Evolutionary conservation across 192 early-diverging fungal genomes (phyloP).

Genomic region (Gonapodya prolifera): DNA sequence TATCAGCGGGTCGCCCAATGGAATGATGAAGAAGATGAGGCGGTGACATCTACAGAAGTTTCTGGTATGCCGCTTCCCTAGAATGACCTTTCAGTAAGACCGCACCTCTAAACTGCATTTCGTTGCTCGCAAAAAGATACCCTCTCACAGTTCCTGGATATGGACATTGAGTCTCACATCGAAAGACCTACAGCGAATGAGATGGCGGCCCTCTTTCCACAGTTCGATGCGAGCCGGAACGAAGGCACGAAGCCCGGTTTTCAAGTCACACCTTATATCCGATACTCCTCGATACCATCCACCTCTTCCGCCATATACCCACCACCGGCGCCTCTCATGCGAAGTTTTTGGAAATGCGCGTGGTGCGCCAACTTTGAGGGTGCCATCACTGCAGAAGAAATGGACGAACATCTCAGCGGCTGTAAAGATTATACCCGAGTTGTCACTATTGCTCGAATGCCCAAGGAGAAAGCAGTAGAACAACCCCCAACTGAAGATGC

Average conservation of each 20-base stretch:
- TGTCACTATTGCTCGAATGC: background rate
- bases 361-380: background rate
- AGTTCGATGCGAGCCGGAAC: background rate
- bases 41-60: constrained; percentile 10
- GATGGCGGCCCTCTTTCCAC: background rate
- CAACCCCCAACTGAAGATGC: background rate
- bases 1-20: constrained; percentile 16
- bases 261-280: background rate
- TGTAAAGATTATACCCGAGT: background rate
- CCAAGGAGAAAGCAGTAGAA: background rate
- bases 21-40: constrained; percentile 9
- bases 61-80: constrained; percentile 9
- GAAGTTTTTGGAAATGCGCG: background rate
- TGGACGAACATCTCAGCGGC: background rate
- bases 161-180: constrained; percentile 16
- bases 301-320: background rate
- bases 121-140: background rate
- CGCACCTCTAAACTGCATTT: background rate
- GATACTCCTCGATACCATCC: background rate
- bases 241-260: background rate
- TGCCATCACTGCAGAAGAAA: background rate
- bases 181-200: background rate
- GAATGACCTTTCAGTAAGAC: constrained; percentile 1
- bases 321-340: background rate
- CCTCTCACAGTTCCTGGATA: constrained; percentile 22